Evolutionary conservation across 495 filamentous ascomycete species (phyloP).

Genomic region (Platismatia glauca): DNA sequence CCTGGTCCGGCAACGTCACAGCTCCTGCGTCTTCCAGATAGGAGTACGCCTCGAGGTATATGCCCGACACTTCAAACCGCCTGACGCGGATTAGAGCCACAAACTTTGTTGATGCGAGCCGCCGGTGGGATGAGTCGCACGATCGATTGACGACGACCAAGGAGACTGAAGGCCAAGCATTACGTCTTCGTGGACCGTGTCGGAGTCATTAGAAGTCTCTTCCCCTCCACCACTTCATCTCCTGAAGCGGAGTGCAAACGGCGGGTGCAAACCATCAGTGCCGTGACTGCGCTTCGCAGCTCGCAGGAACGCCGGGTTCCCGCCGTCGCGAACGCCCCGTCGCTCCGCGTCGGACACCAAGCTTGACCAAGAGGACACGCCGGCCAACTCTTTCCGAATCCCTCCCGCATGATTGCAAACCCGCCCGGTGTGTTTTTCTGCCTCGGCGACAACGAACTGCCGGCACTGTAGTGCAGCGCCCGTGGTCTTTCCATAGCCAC

Average conservation of each 20-base stretch:
- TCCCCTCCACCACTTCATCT: slow-evolving; percentile 14
- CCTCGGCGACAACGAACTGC: slow-evolving; percentile 11
- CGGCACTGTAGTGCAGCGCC: background rate
- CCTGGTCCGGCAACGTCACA: too few relatives aligned
- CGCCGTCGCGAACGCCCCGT: slow-evolving; percentile 6
- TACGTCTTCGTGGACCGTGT: slow-evolving; percentile 16
- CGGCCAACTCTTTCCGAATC: slow-evolving; percentile 10
- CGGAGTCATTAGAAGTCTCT: slow-evolving; percentile 13
- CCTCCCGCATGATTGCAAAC: slow-evolving; percentile 13
- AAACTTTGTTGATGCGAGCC: slow-evolving; percentile 12
- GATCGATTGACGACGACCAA: slow-evolving; percentile 5
- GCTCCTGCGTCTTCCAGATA: too few relatives aligned
- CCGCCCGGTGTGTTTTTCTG: slow-evolving; percentile 16
- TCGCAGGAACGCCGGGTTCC: slow-evolving; percentile 10
- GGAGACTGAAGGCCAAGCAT: slow-evolving; percentile 8
- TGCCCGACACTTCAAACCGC: slow-evolving; percentile 10
- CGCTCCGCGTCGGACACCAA: background rate
- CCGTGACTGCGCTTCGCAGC: slow-evolving; percentile 6
- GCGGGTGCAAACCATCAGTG: slow-evolving; percentile 9
- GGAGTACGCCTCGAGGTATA: slow-evolving; percentile 16
- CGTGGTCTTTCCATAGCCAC: slow-evolving; percentile 7
- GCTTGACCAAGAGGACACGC: slow-evolving; percentile 7
- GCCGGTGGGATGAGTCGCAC: slow-evolving; percentile 13
- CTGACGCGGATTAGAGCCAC: slow-evolving; percentile 11
- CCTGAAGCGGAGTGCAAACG: slow-evolving; percentile 10